These are phyloP conservation scores for Botryotinia narcissicola DNA, from an alignment of 2,329 filamentous ascomycete species.

Conservation along the genomic window DNA sequence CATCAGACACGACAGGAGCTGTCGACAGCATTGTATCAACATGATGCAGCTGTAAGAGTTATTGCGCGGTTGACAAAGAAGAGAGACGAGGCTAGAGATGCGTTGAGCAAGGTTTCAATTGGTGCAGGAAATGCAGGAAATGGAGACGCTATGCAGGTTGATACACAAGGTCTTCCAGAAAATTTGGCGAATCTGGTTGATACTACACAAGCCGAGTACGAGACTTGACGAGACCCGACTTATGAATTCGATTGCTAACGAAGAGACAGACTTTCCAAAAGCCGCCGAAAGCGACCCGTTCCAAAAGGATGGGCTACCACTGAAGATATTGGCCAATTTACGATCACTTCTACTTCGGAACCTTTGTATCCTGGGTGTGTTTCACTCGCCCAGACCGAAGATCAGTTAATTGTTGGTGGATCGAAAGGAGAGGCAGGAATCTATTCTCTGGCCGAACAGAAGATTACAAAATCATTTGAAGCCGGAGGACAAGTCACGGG, in stretches of 20 bases:
- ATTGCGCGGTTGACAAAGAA: constrained; percentile 90
- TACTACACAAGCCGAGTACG: constrained; percentile 75
- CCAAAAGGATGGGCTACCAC: constrained; percentile 81
- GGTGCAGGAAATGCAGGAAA: constrained; percentile 53
- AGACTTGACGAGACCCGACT: constrained; percentile 29
- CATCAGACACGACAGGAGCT: constrained; percentile 90
- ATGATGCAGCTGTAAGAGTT: constrained; percentile 93
- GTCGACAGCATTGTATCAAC: constrained; percentile 89
- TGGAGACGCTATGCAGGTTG: constrained; percentile 91
- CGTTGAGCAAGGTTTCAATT: constrained; percentile 80
- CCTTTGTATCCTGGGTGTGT: constrained; percentile 58
- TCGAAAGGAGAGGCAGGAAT: constrained; percentile 65
- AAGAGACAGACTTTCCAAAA: constrained; percentile 69
- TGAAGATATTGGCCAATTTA: constrained; percentile 65
- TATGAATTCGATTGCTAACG: constrained; percentile 24
- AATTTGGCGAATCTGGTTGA: constrained; percentile 71
- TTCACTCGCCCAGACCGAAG: constrained; percentile 58
- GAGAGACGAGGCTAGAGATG: constrained; percentile 86
- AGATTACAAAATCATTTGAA: constrained; percentile 51
- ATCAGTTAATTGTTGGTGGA: constrained; percentile 62
- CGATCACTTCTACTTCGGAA: constrained; percentile 52
- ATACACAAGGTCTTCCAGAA: constrained; percentile 73
- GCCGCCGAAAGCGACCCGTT: constrained; percentile 82
- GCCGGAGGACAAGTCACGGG: constrained; percentile 54
- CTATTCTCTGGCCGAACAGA: constrained; percentile 73